Evolutionary conservation across 2,329 filamentous ascomycete genomes (phyloP).

Genomic region (Simplicillium aogashimaense): DNA sequence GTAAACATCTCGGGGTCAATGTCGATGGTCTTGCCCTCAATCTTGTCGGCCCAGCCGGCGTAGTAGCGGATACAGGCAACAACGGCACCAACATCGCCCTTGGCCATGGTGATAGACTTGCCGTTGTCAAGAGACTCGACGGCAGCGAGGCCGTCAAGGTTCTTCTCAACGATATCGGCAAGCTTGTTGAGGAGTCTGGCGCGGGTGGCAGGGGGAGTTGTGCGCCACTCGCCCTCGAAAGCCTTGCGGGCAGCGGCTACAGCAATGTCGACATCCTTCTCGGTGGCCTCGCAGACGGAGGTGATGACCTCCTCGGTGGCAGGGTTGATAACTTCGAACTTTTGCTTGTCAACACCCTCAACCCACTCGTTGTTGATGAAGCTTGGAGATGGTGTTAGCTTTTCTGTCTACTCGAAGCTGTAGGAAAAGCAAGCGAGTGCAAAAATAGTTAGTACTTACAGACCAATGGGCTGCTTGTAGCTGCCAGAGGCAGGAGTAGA

Average conservation of each 20-base stretch:
- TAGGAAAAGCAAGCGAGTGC: neutral
- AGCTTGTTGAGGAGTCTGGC: slow-evolving; percentile 64
- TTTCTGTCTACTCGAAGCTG: neutral
- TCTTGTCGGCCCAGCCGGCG: slow-evolving; percentile 87
- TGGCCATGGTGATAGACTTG: slow-evolving; percentile 69
- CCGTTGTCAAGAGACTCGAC: slow-evolving; percentile 86
- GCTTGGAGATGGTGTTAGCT: slow-evolving; percentile 26
- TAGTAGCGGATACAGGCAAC: slow-evolving; percentile 62
- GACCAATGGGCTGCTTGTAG: slow-evolving; percentile 50
- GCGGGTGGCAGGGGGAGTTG: slow-evolving; percentile 60
- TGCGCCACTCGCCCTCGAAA: slow-evolving; percentile 64
- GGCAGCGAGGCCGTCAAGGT: slow-evolving; percentile 64
- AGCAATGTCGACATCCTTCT: slow-evolving; percentile 76
- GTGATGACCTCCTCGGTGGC: slow-evolving; percentile 74
- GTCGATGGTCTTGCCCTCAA: slow-evolving; percentile 78
- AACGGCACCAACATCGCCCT: slow-evolving; percentile 61
- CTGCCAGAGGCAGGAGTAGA: slow-evolving; percentile 56
- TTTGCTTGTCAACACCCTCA: slow-evolving; percentile 69
- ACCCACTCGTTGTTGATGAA: slow-evolving; percentile 95
- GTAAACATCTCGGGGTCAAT: slow-evolving; percentile 70
- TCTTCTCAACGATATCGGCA: slow-evolving; percentile 70
- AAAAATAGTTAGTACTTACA: slow-evolving; percentile 35
- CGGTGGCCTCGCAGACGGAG: slow-evolving; percentile 73
- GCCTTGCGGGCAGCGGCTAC: slow-evolving; percentile 79
- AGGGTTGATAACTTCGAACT: slow-evolving; percentile 88